These are phyloP conservation scores for Apiospora malaysiana DNA, from an alignment of 2,329 filamentous ascomycete genomes.

Conservation along the genomic window DNA sequence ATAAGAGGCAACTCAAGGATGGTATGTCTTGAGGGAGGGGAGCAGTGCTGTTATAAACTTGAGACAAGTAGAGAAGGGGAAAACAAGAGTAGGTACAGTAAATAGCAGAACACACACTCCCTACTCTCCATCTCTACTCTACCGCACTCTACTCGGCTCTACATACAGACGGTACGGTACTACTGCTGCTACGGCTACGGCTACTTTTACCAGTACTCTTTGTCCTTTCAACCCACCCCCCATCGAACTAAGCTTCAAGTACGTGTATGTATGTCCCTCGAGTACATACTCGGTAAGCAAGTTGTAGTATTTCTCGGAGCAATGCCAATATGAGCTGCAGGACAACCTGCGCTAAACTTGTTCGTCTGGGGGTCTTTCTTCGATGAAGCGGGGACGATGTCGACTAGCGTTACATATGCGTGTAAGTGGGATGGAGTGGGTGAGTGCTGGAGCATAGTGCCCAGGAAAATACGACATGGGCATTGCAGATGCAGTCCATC, in stretches of 20 bases:
- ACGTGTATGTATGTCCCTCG: neutral
- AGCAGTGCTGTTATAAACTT: conserved; percentile 12
- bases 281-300: conserved; percentile 15
- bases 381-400: conserved; percentile 17
- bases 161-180: no score
- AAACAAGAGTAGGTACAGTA: no score
- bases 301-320: conserved; percentile 16
- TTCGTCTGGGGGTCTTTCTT: conserved; percentile 14
- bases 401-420: conserved; percentile 17
- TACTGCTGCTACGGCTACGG: no score
- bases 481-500: conserved; percentile 4
- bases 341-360: conserved; percentile 15
- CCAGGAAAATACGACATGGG: conserved; percentile 12
- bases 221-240: conserved; percentile 10
- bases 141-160: neutral
- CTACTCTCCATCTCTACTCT: no score
- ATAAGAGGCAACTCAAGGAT: conserved; percentile 10
- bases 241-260: conserved; percentile 4
- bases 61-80: neutral
- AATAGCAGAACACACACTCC: neutral
- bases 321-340: conserved; percentile 18
- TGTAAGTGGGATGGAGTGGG: conserved; percentile 5
- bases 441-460: neutral
- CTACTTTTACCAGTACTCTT: no score
- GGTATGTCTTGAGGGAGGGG: conserved; percentile 2